Evolutionary conservation across 1,139 yeast genomes (phyloP).

Genomic region (Protomyces arabidopsidicola): DNA sequence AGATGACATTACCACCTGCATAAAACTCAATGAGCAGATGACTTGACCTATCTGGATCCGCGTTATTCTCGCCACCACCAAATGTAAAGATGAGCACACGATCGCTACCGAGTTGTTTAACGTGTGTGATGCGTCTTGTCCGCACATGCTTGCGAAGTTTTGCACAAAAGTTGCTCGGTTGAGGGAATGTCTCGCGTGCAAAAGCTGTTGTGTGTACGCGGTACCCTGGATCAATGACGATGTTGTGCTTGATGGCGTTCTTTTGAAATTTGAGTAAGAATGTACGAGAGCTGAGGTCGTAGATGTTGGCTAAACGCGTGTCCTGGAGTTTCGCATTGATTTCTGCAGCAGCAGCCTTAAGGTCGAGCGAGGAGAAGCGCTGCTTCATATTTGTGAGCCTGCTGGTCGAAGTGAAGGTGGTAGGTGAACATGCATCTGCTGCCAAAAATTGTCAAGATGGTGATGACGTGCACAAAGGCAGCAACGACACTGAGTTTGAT

Average conservation of each 20-base stretch:
- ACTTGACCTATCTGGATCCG: constrained; percentile 38
- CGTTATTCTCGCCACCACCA: constrained; percentile 53
- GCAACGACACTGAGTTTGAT: too few species aligned
- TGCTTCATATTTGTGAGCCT: constrained; percentile 48
- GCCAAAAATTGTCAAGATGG: too few species aligned
- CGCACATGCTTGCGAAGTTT: constrained; percentile 77
- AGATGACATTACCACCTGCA: constrained; percentile 85
- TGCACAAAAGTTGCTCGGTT: constrained; percentile 79
- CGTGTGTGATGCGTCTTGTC: constrained; percentile 66
- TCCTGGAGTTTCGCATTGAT: constrained; percentile 44
- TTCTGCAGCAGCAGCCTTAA: constrained; percentile 66
- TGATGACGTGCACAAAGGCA: too few species aligned
- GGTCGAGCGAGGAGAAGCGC: constrained; percentile 78
- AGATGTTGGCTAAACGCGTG: constrained; percentile 69
- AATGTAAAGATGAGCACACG: constrained; percentile 76
- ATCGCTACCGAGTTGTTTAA: constrained; percentile 72
- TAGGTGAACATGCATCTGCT: too few species aligned
- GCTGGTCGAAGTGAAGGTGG: too few species aligned
- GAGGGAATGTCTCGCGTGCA: constrained; percentile 70
- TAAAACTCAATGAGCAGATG: constrained; percentile 84
- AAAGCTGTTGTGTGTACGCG: constrained; percentile 73
- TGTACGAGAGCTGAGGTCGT: constrained; percentile 69
- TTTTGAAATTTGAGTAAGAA: constrained; percentile 74
- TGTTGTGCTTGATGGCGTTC: constrained; percentile 72
- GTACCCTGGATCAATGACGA: constrained; percentile 83